Conservation (phyloP, 2,329 filamentous ascomycete species). For the Nectriaceae sp. region DNA sequence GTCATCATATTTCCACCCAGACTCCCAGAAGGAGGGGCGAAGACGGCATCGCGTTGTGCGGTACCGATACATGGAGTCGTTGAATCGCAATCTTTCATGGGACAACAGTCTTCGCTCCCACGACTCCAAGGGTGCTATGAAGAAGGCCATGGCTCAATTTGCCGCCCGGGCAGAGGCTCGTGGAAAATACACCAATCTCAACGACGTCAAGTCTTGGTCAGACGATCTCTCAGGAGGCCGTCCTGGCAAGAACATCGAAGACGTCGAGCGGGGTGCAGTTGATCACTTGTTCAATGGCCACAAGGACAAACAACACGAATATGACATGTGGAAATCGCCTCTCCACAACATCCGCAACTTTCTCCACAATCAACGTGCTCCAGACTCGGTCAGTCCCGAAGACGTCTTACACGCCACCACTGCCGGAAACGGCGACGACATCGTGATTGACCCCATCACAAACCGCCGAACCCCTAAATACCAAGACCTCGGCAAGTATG, state of each 20-base stretch:
- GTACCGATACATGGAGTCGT: constrained; percentile 47
- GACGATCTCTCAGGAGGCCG: constrained; percentile 40
- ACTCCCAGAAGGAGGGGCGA: constrained; percentile 44
- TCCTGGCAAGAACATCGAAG: constrained; percentile 44
- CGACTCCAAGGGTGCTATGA: constrained; percentile 39
- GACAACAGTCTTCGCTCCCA: constrained; percentile 40
- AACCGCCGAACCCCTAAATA: constrained; percentile 51
- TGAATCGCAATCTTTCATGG: constrained; percentile 49
- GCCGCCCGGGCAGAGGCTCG: constrained; percentile 39
- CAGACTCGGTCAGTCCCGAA: constrained; percentile 21
- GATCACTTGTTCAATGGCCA: constrained; percentile 44
- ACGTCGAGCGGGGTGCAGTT: constrained; percentile 46
- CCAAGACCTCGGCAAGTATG: constrained; percentile 38
- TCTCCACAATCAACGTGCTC: constrained; percentile 22
- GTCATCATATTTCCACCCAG: constrained; percentile 44
- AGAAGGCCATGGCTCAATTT: constrained; percentile 40
- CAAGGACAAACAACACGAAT: constrained; percentile 16
- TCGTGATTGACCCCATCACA: constrained; percentile 58
- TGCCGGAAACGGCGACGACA: constrained; percentile 11
- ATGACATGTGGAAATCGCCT: constrained; percentile 33
- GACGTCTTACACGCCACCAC: constrained; percentile 28
- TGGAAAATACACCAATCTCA: constrained; percentile 37
- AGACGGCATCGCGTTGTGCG: constrained; percentile 45
- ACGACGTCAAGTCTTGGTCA: constrained; percentile 38
- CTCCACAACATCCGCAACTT: constrained; percentile 37